phyloP scores from a whole-genome alignment of 2,329 filamentous ascomycete genomes.

The Fusarium camptoceras region DNA sequence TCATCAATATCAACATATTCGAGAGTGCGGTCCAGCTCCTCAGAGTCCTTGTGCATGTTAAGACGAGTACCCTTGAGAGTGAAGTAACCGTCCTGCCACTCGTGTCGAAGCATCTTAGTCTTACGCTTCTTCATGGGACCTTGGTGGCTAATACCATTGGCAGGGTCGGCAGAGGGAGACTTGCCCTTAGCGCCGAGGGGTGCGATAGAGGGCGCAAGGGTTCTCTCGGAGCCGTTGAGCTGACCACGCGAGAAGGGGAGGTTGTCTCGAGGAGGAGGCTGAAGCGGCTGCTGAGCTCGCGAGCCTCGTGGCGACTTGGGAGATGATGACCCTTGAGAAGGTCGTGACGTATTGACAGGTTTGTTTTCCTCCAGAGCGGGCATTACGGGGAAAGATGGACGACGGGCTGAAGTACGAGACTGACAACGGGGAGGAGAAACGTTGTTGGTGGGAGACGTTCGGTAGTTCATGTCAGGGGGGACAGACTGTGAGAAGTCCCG shows the following conservation, averaged over 20 bases:
- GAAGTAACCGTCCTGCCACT: slow-evolving; percentile 94
- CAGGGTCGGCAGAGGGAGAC: slow-evolving; percentile 49
- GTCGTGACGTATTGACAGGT: slow-evolving; percentile 53
- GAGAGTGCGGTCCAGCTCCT: slow-evolving; percentile 67
- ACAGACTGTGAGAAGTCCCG: slow-evolving; percentile 90
- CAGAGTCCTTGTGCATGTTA: slow-evolving; percentile 77
- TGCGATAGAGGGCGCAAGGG: slow-evolving; percentile 55
- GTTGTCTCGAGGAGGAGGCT: slow-evolving; percentile 65
- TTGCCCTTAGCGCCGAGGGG: slow-evolving; percentile 46
- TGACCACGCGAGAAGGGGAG: slow-evolving; percentile 68
- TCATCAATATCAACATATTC: slow-evolving; percentile 90
- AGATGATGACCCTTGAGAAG: slow-evolving; percentile 48
- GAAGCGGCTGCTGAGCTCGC: slow-evolving; percentile 55
- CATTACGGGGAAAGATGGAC: slow-evolving; percentile 76
- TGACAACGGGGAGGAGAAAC: slow-evolving; percentile 59
- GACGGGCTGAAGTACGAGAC: slow-evolving; percentile 68
- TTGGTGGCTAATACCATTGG: slow-evolving; percentile 73
- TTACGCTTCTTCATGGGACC: slow-evolving; percentile 96
- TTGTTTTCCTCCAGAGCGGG: slow-evolving; percentile 76
- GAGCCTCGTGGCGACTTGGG: slow-evolving; percentile 53
- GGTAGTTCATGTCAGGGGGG: slow-evolving; percentile 91
- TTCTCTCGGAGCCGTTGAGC: slow-evolving; percentile 59
- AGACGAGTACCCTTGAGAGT: slow-evolving; percentile 81
- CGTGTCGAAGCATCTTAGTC: slow-evolving; percentile 87
- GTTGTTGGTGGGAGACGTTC: slow-evolving; percentile 55